Base-by-base conservation (phyloP, 371 early-diverging fungal species). In the Mortierella polycephala region DNA sequence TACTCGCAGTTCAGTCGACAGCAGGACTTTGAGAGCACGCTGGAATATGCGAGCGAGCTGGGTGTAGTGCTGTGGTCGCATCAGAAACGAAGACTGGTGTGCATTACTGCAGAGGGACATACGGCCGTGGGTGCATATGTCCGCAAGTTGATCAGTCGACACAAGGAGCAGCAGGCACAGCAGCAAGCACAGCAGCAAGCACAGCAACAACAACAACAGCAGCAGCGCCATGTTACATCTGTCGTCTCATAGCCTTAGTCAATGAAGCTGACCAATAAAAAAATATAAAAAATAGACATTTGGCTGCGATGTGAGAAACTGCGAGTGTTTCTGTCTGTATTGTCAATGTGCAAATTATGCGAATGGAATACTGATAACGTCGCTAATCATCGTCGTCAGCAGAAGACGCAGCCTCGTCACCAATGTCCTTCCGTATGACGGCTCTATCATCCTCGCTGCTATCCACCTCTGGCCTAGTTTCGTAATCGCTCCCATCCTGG, bases 1-100 rank as follows among this genome's bases (percentile, higher is more conserved):
- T 97, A 97, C 82, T 87, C 89, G 46, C 92, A 94, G 57, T 98
- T 98, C 83, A 82, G 85, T 47, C 82, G 89, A 40, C 88, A 86
- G 69, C 85, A 89, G 44, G 95, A 95, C 63, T 97, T 91, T 82
- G 90, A 90, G 53, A 91, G 90, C 1, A 87, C 93, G 11, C 82
- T 89, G 37, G 85, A 91, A 40, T 93, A 93, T 75, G 96, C 96
- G 0, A 84, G 85, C 56, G 92, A 93, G 23, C 76, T 93, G n/a
- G 93, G 90, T 7, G 92, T 91, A 9, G 85, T 95, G 2, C 74
- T 93, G 54, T 98, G 96, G 96, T 86, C 88, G 6, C 91, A 86
- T 67, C 69, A 74, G 16, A 85, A 86, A 46, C 89, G 87, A 23
- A 83, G 89, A 12, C 85, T 88, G 55, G 79, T 95, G 68, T 88